Base-by-base conservation (phyloP, 495 filamentous ascomycete species). In the Trichoderma reesei region DNA sequence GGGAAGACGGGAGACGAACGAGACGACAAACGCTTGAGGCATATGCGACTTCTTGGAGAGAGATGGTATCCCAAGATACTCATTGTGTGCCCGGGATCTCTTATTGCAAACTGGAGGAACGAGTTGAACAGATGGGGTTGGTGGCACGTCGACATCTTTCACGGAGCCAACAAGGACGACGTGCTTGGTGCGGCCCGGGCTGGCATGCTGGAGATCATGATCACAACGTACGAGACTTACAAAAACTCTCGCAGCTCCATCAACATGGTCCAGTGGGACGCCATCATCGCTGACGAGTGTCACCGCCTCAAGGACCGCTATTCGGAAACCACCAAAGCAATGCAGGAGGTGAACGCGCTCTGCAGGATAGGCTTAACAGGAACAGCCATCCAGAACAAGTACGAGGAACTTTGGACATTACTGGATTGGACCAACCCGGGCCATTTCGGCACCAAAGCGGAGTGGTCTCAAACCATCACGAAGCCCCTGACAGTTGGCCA, bases 361-460 rank as follows among this genome's bases (percentile, higher is more conserved):
- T 98, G 95, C 69, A 81, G 94, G 31, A 94, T 98, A 64, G 94
- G 94, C 0, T 77, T 98, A 33, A 98, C 95, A 0, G 94, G 94
- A 7, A 98, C 94, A 5, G 95, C 95, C 9, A 97, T 98, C 18
- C 94, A 98, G 66, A 98, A 98, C 72, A 93, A 91, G 67, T 98
- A 98, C 72, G 90, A 96, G 69, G 95, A 98, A 73, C 82, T 98
- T 1, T 98, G 94, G 94, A 94, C 91, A 3, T 79, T 98, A 3
- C 77, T 98, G 13, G 97, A 98, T 74, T 98, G 94, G 94, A 91
- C 92, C 1, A 96, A 96, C 69, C 94, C 94, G 1, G 95, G 94
- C 0, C 78, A 82, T 41, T 87, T 97, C 66, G 94, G 94, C 3
- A 88, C 90, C 0, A 75, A 90, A 10, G 79, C 80, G 16, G 85